Conservation (phyloP, 495 filamentous ascomycete genomes). For the Xylaria flabelliformis region DNA sequence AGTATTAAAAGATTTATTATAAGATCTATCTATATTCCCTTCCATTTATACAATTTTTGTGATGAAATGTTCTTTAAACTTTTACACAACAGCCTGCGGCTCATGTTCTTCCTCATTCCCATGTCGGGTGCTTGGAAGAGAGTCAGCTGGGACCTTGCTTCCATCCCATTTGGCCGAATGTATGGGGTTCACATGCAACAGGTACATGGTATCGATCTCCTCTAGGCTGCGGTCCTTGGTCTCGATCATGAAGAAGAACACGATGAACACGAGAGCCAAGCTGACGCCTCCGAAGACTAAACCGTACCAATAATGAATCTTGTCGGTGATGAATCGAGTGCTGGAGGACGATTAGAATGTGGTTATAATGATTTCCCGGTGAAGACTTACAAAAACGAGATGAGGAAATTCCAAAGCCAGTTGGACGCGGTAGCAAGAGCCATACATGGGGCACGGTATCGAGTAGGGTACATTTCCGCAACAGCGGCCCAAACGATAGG, state of each 20-base stretch:
- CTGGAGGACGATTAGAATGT: neutral
- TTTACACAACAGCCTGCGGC: neutral
- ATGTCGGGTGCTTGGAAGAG: conserved; percentile 19
- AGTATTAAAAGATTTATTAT: neutral
- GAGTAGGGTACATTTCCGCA: conserved; percentile 80
- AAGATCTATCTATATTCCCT: neutral
- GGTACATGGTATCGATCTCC: conserved; percentile 84
- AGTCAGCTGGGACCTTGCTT: conserved; percentile 35
- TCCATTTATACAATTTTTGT: neutral
- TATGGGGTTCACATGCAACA: conserved; percentile 72
- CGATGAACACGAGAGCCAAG: conserved; percentile 68
- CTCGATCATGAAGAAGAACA: conserved; percentile 76
- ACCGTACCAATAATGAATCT: conserved; percentile 82
- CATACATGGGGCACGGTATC: conserved; percentile 77
- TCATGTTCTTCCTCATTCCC: conserved; percentile 12
- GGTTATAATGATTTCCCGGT: neutral
- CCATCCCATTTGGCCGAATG: conserved; percentile 62
- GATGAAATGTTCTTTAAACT: neutral
- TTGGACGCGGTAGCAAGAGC: conserved; percentile 80
- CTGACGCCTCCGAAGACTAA: conserved; percentile 83
- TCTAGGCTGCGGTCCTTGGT: conserved; percentile 62
- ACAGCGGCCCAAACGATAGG: conserved; percentile 83
- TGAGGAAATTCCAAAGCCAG: conserved; percentile 90
- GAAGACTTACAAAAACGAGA: conserved; percentile 50
- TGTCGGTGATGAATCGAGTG: conserved; percentile 76